Evolutionary conservation across 345 rosid genomes (phyloP), one percentile per base, ranked within the genome.

Genomic region (Sisymbrium altissimum): DNA sequence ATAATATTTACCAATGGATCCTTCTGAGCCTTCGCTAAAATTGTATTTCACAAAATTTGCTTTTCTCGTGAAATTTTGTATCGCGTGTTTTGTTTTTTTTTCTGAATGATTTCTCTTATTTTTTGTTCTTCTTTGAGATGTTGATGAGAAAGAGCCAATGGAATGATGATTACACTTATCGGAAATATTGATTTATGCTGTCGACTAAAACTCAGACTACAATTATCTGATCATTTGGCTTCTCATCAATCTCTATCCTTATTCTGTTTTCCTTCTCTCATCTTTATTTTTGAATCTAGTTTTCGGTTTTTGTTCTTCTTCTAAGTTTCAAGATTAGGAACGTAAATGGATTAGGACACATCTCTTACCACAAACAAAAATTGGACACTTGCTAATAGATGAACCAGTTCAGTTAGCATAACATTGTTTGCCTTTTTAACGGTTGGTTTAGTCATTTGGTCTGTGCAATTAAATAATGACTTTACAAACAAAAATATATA

Each of bases 191-290:
- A 50, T 1, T 30, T 66, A 74, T 49, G 12, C 30, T 87, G 95
- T 83, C 84, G 95, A 87, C 84, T 52, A 77, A 85, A 75, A 62
- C 5, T 73, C 95, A 89, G 95, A 89, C 90, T 89, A 87, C 92
- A 87, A 89, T 89, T 89, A 85, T 89, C 95, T 89, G 95, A 89
- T 83, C 84, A 69, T 25, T 17, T 65, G 82, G 82, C 85, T 79
- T 39, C 64, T 62, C 30, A 7, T 35, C 45, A 9, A 3, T 11
- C 4, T 60, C 33, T 17, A 36, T 41, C 30, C 9, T n/a, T 3
- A 11, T 15, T 19, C 6, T 39, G 3, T 2, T 39, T 39, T 39
- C 4, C 25, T 23, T 23, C 25, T 23, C 3, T 23, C 32, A 4
- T 30, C 32, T 30, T 30, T 30, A 30, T 30, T 13, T 13, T 41